Evolutionary conservation across 208 protist species (phyloP).

Genomic region (Kentomonas sorsogonicus): DNA sequence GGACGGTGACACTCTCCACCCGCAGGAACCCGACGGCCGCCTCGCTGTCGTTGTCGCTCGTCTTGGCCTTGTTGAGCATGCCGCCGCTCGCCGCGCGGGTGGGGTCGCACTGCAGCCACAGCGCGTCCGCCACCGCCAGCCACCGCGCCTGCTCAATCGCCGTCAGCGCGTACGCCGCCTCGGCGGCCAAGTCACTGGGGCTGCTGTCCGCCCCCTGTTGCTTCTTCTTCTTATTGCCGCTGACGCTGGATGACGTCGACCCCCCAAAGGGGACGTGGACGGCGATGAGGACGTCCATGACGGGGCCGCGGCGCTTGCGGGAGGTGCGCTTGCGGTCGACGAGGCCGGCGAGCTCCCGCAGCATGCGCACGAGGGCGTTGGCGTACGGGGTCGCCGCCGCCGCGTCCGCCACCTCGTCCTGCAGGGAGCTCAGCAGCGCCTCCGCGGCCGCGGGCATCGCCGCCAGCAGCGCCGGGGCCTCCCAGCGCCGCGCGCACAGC

Average conservation of each 20-base stretch:
- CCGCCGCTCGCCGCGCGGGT: conserved; percentile 37
- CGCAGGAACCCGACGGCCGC: conserved; percentile 34
- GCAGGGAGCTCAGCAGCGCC: no score
- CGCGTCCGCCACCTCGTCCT: conserved; percentile 7
- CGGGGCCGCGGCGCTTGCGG: conserved; percentile 7
- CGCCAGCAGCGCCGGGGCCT: conserved; percentile 7
- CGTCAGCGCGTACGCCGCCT: conserved; percentile 23
- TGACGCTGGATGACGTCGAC: no score
- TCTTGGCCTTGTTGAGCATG: conserved; percentile 15
- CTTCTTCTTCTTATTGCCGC: no score
- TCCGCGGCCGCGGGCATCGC: conserved; percentile 16
- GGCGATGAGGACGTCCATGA: conserved; percentile 19
- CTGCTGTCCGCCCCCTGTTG: no score
- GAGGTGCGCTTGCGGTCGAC: not conserved
- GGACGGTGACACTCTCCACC: conserved; percentile 27
- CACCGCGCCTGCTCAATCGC: conserved; percentile 44
- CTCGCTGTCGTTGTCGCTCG: conserved; percentile 6
- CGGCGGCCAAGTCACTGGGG: conserved; percentile 19
- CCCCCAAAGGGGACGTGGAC: conserved; percentile 27
- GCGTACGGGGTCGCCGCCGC: conserved; percentile 10
- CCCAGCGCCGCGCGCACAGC: conserved; percentile 24
- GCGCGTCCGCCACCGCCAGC: conserved; percentile 53
- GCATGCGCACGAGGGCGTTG: conserved; percentile 23
- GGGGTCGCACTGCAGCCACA: conserved; percentile 72
- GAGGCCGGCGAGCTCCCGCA: conserved; percentile 23